These are phyloP conservation scores for Medicago lupulina DNA, from an alignment of 306 rosid genomes.

Conservation along the genomic window DNA sequence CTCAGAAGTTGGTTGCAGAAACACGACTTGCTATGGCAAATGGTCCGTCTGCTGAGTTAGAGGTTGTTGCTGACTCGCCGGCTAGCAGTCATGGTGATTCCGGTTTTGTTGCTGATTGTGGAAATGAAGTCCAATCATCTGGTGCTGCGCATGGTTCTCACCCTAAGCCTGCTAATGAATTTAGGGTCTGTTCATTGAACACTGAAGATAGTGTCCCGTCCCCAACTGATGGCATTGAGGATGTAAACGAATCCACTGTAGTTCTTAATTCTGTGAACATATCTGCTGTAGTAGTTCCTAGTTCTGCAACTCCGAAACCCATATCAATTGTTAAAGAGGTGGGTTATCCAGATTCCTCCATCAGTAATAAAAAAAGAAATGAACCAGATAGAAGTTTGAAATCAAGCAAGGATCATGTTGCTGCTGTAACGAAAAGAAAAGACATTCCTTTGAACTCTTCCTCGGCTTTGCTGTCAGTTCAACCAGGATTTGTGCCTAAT, in stretches of 20 bases:
- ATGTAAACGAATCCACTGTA: background rate
- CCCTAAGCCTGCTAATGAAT: slow-evolving; percentile 37
- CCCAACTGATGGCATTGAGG: slow-evolving; percentile 62
- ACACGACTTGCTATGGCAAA: slow-evolving; percentile 35
- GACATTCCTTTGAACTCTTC: too few relatives aligned
- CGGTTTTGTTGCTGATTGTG: slow-evolving; percentile 40
- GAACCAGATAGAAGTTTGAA: slow-evolving; percentile 46
- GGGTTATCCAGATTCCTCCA: slow-evolving; percentile 41
- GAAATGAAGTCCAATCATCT: slow-evolving; percentile 41
- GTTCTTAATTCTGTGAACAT: slow-evolving; percentile 13
- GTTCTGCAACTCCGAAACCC: slow-evolving; percentile 26
- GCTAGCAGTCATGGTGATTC: slow-evolving; percentile 44
- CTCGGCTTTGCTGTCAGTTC: slow-evolving; percentile 25
- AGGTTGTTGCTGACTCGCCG: slow-evolving; percentile 35
- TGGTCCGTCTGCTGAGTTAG: slow-evolving; percentile 38
- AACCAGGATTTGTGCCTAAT: slow-evolving; percentile 36
- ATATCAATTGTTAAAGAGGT: slow-evolving; percentile 42
- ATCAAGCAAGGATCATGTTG: slow-evolving; percentile 45
- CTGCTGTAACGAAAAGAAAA: slow-evolving; percentile 20
- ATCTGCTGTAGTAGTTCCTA: slow-evolving; percentile 23
- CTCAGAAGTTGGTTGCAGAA: slow-evolving; percentile 43
- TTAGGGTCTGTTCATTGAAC: slow-evolving; percentile 57
- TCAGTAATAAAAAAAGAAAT: slow-evolving; percentile 34
- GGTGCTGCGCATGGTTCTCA: slow-evolving; percentile 35
- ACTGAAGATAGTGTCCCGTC: slow-evolving; percentile 72